Evolutionary conservation across 2,329 filamentous ascomycete genomes (phyloP).

Genomic region (Arthrobotrys megalospora): DNA sequence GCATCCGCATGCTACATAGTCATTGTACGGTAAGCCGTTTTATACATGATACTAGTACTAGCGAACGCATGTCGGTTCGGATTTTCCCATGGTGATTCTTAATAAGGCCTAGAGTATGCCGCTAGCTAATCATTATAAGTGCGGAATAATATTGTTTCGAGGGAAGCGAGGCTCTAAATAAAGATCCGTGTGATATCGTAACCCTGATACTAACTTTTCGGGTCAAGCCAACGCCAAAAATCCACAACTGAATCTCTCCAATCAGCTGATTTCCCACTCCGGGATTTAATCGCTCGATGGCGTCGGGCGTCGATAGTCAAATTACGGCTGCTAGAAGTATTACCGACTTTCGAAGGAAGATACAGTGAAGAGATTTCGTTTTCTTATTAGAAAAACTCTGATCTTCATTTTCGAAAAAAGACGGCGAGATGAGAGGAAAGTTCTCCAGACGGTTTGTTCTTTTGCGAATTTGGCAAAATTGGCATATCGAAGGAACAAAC

Average conservation of each 20-base stretch:
- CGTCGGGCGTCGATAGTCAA: slow-evolving; percentile 20
- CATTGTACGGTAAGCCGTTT: slow-evolving; percentile 23
- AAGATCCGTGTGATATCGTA: slow-evolving; percentile 36
- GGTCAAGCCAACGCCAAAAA: slow-evolving; percentile 8
- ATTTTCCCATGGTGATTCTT: not conserved
- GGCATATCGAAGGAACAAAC: slow-evolving; percentile 1
- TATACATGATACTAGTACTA: not conserved
- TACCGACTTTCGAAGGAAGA: slow-evolving; percentile 23
- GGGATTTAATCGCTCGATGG: slow-evolving; percentile 27
- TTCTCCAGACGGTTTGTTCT: not conserved
- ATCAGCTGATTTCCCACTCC: slow-evolving; percentile 14
- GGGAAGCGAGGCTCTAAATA: slow-evolving; percentile 48
- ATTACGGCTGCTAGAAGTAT: slow-evolving; percentile 14
- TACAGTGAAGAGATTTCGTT: not conserved
- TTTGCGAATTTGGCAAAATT: slow-evolving; percentile 8
- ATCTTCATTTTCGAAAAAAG: slow-evolving; percentile 30
- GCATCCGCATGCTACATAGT: not conserved
- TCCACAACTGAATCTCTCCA: slow-evolving; percentile 8
- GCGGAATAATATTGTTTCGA: slow-evolving; percentile 33
- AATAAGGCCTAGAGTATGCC: not conserved
- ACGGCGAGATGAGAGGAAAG: slow-evolving; percentile 25
- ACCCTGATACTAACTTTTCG: slow-evolving; percentile 26
- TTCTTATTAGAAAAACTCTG: not conserved
- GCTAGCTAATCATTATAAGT: slow-evolving; percentile 13
- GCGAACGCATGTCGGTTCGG: slow-evolving; percentile 9